Conservation (phyloP, 495 filamentous ascomycete genomes). For the Penicillium canescens region DNA sequence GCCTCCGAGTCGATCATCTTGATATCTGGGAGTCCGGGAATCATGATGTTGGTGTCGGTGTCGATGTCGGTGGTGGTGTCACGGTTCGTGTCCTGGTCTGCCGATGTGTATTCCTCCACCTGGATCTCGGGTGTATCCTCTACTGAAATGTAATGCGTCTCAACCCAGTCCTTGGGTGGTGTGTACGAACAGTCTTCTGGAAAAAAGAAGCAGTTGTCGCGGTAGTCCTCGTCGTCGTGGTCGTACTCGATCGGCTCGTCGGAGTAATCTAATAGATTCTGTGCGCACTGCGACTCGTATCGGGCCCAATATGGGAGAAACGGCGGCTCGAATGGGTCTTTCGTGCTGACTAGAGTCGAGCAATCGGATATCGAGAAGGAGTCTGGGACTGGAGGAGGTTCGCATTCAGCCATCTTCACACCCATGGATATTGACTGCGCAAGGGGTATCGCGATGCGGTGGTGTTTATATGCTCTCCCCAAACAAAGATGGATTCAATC, state of each 20-base stretch:
- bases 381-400: conserved; percentile 24
- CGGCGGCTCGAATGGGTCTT: conserved; percentile 14
- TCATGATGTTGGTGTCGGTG: conserved; percentile 37
- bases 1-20: conserved; percentile 52
- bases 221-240: conserved; percentile 46
- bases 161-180: conserved; percentile 34
- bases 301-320: conserved; percentile 47
- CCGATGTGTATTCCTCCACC: conserved; percentile 3
- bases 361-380: conserved; percentile 15
- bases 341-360: conserved; percentile 6
- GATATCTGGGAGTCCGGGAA: conserved; percentile 49
- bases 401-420: conserved; percentile 32
- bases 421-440: conserved; percentile 17
- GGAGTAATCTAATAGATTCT: conserved; percentile 41
- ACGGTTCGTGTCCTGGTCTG: neutral
- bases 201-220: conserved; percentile 50
- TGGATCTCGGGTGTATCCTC: conserved; percentile 5
- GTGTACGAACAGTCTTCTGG: conserved; percentile 50
- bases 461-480: neutral
- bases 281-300: conserved; percentile 38
- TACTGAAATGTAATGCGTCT: conserved; percentile 10
- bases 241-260: conserved; percentile 51
- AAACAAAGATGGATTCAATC: conserved; percentile 3
- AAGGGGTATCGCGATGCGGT: neutral
- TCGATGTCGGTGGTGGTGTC: conserved; percentile 21